A percentile compares a stretch with the other conserved stretches of the same genome.
phyloP scores from a whole-genome alignment of 805 yeast genomes.

The Hanseniaspora thailandica region DNA sequence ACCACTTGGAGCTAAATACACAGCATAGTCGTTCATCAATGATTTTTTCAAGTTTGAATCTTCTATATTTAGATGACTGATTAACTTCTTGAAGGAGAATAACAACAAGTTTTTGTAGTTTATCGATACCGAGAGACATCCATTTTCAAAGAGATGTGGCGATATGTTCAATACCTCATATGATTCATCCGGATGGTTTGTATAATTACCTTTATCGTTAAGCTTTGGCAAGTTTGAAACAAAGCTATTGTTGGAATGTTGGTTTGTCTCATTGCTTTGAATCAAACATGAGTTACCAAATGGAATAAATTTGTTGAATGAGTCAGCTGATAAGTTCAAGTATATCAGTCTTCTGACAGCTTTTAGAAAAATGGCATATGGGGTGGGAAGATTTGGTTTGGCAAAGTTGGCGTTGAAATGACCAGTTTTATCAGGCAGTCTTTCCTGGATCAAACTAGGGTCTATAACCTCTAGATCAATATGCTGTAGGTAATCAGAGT shows the following conservation, averaged over 20 bases:
- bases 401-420: conserved; percentile 28
- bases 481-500: background rate
- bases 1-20: conserved; percentile 47
- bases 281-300: conserved; percentile 39
- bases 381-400: conserved; percentile 30
- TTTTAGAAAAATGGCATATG: conserved; percentile 38
- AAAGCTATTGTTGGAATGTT: background rate
- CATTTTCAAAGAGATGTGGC: conserved; percentile 37
- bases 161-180: conserved; percentile 33
- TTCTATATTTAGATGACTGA: conserved; percentile 19
- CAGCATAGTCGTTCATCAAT: conserved; percentile 21
- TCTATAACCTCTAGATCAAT: conserved; percentile 14
- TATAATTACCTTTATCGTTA: conserved; percentile 19
- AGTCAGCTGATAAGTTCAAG: conserved; percentile 26
- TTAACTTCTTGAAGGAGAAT: conserved; percentile 24
- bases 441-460: conserved; percentile 6
- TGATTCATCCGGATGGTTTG: background rate
- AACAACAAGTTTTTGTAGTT: conserved; percentile 28
- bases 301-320: conserved; percentile 33
- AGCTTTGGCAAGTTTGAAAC: background rate
- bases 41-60: conserved; percentile 11
- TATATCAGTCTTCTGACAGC: conserved; percentile 37
- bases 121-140: conserved; percentile 33
- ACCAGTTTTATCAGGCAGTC: conserved; percentile 25
- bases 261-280: conserved; percentile 18